Percentiles rank a stretch among this genome's conserved stretches.
Conservation (phyloP, 2,329 filamentous ascomycete species). For the Exophiala sp. region DNA sequence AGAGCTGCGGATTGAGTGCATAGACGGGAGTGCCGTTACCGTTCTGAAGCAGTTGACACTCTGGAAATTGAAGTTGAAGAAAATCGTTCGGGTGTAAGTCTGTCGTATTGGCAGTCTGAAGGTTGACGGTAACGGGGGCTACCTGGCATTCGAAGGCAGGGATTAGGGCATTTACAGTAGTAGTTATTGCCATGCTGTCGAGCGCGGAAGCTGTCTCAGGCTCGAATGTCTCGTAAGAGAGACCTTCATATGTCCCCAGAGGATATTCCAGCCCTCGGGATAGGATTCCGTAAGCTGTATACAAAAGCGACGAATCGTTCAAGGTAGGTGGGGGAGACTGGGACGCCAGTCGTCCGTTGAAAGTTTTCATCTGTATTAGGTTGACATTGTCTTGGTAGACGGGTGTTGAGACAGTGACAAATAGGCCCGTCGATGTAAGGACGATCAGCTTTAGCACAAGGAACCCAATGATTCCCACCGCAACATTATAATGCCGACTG, state of each 20-base stretch:
- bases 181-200: not conserved
- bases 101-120: conserved; percentile 8
- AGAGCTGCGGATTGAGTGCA: conserved; percentile 11
- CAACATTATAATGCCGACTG: conserved; percentile 30
- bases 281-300: conserved; percentile 19
- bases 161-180: conserved; percentile 12
- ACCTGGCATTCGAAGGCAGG: conserved; percentile 17
- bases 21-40: conserved; percentile 3
- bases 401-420: conserved; percentile 25
- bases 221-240: conserved; percentile 13
- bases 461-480: conserved; percentile 28
- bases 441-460: conserved; percentile 31
- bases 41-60: conserved; percentile 2
- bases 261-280: conserved; percentile 4
- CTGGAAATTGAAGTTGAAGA: conserved; percentile 4
- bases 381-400: not conserved
- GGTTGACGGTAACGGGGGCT: conserved; percentile 11
- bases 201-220: not conserved
- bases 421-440: conserved; percentile 29
- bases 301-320: conserved; percentile 16
- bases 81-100: conserved; percentile 7
- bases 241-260: conserved; percentile 1
- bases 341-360: conserved; percentile 1
- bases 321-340: conserved; percentile 3
- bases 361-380: not conserved